These are phyloP conservation scores for Nicotiana paniculata DNA, from an alignment of 257 asterid species.

Conservation along the genomic window DNA sequence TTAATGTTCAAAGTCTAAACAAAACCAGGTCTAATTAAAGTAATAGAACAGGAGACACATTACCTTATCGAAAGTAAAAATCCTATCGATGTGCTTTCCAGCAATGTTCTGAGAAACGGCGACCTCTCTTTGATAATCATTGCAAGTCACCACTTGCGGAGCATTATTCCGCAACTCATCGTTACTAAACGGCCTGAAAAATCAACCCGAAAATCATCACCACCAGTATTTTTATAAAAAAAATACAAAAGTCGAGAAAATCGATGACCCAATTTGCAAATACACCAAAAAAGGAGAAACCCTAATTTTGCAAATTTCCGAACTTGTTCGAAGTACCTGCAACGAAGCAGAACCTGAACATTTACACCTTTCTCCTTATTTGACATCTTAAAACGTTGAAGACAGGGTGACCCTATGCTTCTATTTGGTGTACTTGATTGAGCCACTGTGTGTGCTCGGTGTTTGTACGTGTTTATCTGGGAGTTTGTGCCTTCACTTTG, in stretches of 20 bases:
- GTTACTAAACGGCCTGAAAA: conserved; percentile 74
- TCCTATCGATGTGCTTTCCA: conserved; percentile 81
- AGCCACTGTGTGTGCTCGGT: neutral
- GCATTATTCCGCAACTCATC: conserved; percentile 84
- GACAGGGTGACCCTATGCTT: neutral
- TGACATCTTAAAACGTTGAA: conserved; percentile 42
- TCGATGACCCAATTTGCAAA: conserved; percentile 5
- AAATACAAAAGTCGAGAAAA: neutral
- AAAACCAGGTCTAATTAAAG: neutral
- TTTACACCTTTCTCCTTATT: conserved; percentile 78
- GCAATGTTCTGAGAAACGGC: conserved; percentile 78
- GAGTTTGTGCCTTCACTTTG: neutral
- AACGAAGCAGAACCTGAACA: conserved; percentile 94
- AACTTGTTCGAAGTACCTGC: conserved; percentile 41
- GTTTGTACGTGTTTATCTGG: neutral
- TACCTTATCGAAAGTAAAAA: conserved; percentile 87
- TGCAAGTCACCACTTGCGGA: conserved; percentile 83
- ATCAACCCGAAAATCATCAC: neutral
- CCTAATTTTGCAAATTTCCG: neutral
- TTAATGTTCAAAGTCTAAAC: neutral
- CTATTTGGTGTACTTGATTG: neutral
- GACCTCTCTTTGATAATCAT: conserved; percentile 77
- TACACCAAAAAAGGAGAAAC: neutral
- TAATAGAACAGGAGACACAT: neutral
- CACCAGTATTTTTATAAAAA: neutral